These are phyloP conservation scores for Sugiyamaella pinicola DNA, from an alignment of 1,139 yeast genomes.

Conservation along the genomic window DNA sequence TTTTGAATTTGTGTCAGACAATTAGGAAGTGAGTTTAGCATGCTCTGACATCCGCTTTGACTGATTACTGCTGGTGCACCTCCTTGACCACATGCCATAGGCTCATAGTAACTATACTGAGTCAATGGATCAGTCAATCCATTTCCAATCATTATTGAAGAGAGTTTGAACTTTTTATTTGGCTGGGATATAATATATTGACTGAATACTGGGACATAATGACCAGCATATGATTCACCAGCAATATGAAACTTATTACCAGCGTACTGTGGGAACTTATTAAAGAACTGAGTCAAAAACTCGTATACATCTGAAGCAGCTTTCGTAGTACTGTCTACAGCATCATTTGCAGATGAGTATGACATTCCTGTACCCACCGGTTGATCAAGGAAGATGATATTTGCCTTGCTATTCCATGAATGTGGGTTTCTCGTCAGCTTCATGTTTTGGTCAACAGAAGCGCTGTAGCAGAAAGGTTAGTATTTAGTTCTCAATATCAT, in stretches of 20 bases:
- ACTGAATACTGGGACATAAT: constrained; percentile 93
- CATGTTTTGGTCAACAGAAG: constrained; percentile 43
- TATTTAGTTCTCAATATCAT: background rate
- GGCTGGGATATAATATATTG: constrained; percentile 74
- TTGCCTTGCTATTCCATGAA: constrained; percentile 72
- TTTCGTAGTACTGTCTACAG: constrained; percentile 50
- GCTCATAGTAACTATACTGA: constrained; percentile 87
- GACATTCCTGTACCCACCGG: constrained; percentile 80
- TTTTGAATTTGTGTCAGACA: constrained; percentile 76
- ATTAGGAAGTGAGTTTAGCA: constrained; percentile 73
- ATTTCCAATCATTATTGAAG: constrained; percentile 90
- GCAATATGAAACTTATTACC: constrained; percentile 85
- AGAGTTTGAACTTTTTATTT: constrained; percentile 80
- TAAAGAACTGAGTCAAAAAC: constrained; percentile 84
- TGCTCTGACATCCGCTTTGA: constrained; percentile 74
- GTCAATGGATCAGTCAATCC: constrained; percentile 93
- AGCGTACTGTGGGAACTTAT: constrained; percentile 83
- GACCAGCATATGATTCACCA: constrained; percentile 99
- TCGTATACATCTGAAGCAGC: constrained; percentile 95
- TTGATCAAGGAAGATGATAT: constrained; percentile 69
- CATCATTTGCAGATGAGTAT: constrained; percentile 42
- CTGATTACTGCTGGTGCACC: constrained; percentile 79
- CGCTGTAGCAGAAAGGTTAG: constrained; percentile 20
- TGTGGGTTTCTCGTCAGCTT: constrained; percentile 59
- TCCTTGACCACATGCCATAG: constrained; percentile 97